Percentiles rank a stretch among this genome's conserved stretches.
phyloP scores from a whole-genome alignment of 768 basidiomycete genomes.

The Termitomyces sp. region DNA sequence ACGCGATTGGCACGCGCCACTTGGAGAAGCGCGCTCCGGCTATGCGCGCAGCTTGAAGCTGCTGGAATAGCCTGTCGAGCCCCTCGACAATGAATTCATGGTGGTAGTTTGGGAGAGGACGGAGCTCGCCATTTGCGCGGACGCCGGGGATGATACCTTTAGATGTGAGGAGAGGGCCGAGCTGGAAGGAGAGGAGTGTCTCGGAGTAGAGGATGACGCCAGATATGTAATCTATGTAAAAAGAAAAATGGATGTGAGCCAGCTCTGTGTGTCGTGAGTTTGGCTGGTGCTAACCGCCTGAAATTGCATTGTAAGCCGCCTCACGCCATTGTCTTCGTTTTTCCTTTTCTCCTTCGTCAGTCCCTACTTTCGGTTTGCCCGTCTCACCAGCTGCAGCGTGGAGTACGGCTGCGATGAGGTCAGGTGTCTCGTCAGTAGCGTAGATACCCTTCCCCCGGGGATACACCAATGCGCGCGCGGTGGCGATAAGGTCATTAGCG shows the following conservation, averaged over 20 bases:
- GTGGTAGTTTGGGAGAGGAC: slow-evolving; percentile 40
- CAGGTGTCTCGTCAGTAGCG: slow-evolving; percentile 51
- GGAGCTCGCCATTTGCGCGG: slow-evolving; percentile 47
- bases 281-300: slow-evolving; percentile 32
- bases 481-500: slow-evolving; percentile 40
- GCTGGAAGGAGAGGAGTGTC: slow-evolving; percentile 46
- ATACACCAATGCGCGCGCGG: slow-evolving; percentile 42
- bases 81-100: slow-evolving; percentile 49
- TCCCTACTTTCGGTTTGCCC: slow-evolving; percentile 21
- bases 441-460: slow-evolving; percentile 51
- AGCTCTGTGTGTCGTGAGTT: neutral
- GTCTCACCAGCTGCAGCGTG: slow-evolving; percentile 30
- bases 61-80: slow-evolving; percentile 40
- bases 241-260: neutral
- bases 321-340: slow-evolving; percentile 42
- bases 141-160: slow-evolving; percentile 49
- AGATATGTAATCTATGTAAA: slow-evolving; percentile 28
- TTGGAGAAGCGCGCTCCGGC: slow-evolving; percentile 50
- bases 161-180: slow-evolving; percentile 39
- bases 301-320: slow-evolving; percentile 38
- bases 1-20: slow-evolving; percentile 48
- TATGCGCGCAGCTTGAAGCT: slow-evolving; percentile 38
- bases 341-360: slow-evolving; percentile 35
- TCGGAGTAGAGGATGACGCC: slow-evolving; percentile 51
- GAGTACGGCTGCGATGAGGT: slow-evolving; percentile 37